A percentile compares a stretch with the other conserved stretches of the same genome.
These are phyloP conservation scores for Kappamyces sp. DNA, from an alignment of 192 early-diverging fungal genomes.

Conservation along the genomic window DNA sequence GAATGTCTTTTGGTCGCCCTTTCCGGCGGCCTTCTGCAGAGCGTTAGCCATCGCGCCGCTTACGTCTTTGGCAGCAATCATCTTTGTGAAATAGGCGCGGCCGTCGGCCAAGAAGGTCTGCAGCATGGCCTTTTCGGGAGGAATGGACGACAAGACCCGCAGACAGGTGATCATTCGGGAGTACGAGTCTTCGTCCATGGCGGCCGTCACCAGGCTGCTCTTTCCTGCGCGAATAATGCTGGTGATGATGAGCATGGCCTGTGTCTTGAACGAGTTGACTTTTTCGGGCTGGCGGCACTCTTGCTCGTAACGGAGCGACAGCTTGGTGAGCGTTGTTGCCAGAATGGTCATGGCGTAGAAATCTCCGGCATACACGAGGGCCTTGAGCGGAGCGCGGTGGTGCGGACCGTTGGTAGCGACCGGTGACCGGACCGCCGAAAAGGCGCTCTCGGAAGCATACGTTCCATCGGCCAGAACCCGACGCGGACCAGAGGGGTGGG, in stretches of 20 bases:
- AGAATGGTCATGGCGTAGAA: slow-evolving; percentile 89
- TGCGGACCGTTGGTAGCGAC: slow-evolving; percentile 25
- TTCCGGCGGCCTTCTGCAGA: slow-evolving; percentile 56
- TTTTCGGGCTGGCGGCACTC: slow-evolving; percentile 24
- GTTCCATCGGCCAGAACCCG: slow-evolving; percentile 94
- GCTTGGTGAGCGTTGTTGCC: slow-evolving; percentile 81
- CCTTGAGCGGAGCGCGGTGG: slow-evolving; percentile 65
- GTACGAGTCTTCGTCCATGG: slow-evolving; percentile 95
- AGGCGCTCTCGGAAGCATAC: slow-evolving; percentile 92
- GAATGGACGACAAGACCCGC: slow-evolving; percentile 26
- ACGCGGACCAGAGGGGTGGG: slow-evolving; percentile 41
- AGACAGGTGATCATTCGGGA: slow-evolving; percentile 87
- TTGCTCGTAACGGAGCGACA: slow-evolving; percentile 69
- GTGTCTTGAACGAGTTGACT: slow-evolving; percentile 82
- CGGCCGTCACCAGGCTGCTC: slow-evolving; percentile 73
- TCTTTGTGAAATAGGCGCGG: slow-evolving; percentile 56
- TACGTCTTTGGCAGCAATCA: slow-evolving; percentile 65
- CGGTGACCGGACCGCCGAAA: slow-evolving; percentile 37
- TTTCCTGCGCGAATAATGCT: slow-evolving; percentile 88
- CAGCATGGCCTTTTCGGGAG: slow-evolving; percentile 46
- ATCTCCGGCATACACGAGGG: slow-evolving; percentile 85
- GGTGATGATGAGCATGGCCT: slow-evolving; percentile 97
- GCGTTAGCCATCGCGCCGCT: slow-evolving; percentile 52
- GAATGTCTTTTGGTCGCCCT: slow-evolving; percentile 33
- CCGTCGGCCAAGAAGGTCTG: slow-evolving; percentile 59